Percentiles rank a stretch among this genome's conserved stretches.
phyloP scores from a whole-genome alignment of 2,329 filamentous ascomycete species.

The Colletotrichum agaves region DNA sequence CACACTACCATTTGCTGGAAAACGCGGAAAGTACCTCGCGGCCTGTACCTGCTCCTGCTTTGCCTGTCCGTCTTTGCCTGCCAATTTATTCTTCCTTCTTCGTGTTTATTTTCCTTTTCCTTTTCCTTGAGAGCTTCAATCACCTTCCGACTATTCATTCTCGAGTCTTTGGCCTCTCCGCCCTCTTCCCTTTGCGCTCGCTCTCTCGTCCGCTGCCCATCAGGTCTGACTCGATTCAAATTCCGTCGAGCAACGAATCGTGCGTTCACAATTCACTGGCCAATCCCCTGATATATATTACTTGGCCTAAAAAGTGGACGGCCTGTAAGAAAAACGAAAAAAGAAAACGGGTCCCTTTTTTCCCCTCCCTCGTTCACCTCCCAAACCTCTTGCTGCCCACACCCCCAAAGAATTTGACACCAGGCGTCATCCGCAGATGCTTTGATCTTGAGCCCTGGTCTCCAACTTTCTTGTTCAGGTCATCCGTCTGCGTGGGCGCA shows the following conservation, averaged over 20 bases:
- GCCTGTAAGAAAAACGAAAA: conserved; percentile 13
- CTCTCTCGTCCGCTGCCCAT: neutral
- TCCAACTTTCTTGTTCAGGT: conserved; percentile 37
- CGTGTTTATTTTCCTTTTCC: conserved; percentile 24
- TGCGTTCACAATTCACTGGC: neutral
- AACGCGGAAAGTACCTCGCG: conserved; percentile 11
- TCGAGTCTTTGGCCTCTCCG: conserved; percentile 37
- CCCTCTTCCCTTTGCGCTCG: conserved; percentile 2
- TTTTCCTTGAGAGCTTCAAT: conserved; percentile 24
- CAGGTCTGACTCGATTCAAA: conserved; percentile 23
- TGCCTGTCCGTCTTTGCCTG: conserved; percentile 14
- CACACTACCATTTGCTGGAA: conserved; percentile 18
- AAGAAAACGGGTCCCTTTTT: conserved; percentile 19
- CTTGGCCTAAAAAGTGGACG: conserved; percentile 28
- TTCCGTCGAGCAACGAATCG: conserved; percentile 38
- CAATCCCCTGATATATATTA: conserved; percentile 29
- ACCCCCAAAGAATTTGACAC: conserved; percentile 19
- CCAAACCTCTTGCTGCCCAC: conserved; percentile 17
- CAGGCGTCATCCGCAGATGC: conserved; percentile 32
- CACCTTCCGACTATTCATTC: conserved; percentile 4
- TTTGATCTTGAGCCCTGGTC: conserved; percentile 31
- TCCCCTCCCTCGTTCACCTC: conserved; percentile 14
- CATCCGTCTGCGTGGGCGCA: neutral
- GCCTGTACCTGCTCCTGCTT: conserved; percentile 9
- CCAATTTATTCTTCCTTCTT: conserved; percentile 37